These are phyloP conservation scores for Cichorium intybus DNA, from an alignment of 140 eudicot genomes.

Conservation along the genomic window DNA sequence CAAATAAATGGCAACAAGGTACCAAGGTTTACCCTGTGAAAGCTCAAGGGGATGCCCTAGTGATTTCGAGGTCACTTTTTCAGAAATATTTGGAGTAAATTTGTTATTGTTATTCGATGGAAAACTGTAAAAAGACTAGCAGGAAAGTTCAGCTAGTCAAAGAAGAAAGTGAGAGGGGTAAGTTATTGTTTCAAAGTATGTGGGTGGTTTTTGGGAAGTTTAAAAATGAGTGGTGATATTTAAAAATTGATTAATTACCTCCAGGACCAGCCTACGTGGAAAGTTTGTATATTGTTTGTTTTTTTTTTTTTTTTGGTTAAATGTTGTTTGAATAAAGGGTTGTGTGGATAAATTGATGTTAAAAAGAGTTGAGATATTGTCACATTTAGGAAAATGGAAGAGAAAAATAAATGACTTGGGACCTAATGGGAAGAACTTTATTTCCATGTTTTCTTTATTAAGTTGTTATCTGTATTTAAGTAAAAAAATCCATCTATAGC, in stretches of 20 bases:
- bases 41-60: slow-evolving; percentile 73
- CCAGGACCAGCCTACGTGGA: background rate
- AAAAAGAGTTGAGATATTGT: too few species aligned
- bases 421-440: too few species aligned
- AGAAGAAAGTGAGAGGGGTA: slow-evolving; percentile 1
- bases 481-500: too few species aligned
- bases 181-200: slow-evolving; percentile 8
- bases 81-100: slow-evolving; percentile 48
- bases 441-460: too few species aligned
- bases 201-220: slow-evolving; percentile 11
- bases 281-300: background rate
- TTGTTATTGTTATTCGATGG: background rate
- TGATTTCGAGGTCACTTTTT: slow-evolving; percentile 53
- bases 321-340: background rate
- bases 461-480: too few species aligned
- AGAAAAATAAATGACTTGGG: too few species aligned
- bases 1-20: slow-evolving; percentile 81
- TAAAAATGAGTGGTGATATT: slow-evolving; percentile 6
- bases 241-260: background rate
- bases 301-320: background rate
- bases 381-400: too few species aligned
- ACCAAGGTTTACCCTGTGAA: slow-evolving; percentile 65
- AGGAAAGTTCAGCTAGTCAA: background rate
- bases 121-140: background rate
- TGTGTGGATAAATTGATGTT: too few species aligned